Conservation (phyloP, 2,329 filamentous ascomycete genomes). For the Diaporthe ampelina region DNA sequence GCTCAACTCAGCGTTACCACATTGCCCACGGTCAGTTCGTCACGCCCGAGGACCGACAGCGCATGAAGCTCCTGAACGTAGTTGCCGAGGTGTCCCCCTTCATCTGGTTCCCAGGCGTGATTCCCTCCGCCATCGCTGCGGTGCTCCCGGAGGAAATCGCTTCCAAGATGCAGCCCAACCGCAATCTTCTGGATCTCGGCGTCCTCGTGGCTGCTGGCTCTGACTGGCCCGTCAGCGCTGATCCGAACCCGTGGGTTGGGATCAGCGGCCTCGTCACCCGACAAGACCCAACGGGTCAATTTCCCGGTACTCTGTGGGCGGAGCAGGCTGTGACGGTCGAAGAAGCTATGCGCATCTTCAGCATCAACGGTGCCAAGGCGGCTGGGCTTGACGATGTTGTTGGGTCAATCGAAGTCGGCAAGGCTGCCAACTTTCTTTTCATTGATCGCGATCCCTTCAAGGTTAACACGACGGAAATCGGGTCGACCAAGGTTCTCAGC, state of each 20-base stretch:
- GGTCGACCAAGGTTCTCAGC: neutral
- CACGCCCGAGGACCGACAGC: neutral
- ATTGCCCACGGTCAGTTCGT: slow-evolving; percentile 12
- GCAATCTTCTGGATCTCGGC: neutral
- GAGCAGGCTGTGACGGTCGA: slow-evolving; percentile 7
- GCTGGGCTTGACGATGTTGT: slow-evolving; percentile 1
- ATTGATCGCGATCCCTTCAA: neutral
- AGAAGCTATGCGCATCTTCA: neutral
- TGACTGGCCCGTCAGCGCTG: slow-evolving; percentile 9
- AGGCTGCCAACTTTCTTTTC: slow-evolving; percentile 5
- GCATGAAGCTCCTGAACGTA: neutral
- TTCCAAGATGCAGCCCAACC: slow-evolving; percentile 8
- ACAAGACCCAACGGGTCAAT: neutral
- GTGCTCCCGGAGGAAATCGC: neutral
- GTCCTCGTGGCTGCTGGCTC: slow-evolving; percentile 1
- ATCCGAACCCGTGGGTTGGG: neutral
- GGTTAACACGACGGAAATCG: neutral
- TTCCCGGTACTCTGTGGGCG: slow-evolving; percentile 1
- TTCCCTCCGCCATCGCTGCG: neutral
- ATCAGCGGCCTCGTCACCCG: neutral
- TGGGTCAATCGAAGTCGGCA: slow-evolving; percentile 4
- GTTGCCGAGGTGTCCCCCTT: slow-evolving; percentile 6
- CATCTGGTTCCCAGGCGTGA: neutral
- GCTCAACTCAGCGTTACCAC: neutral
- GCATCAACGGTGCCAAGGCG: slow-evolving; percentile 2